Base-by-base conservation (phyloP, 208 protist genomes). In the Acanthamoeba triangularis region DNA sequence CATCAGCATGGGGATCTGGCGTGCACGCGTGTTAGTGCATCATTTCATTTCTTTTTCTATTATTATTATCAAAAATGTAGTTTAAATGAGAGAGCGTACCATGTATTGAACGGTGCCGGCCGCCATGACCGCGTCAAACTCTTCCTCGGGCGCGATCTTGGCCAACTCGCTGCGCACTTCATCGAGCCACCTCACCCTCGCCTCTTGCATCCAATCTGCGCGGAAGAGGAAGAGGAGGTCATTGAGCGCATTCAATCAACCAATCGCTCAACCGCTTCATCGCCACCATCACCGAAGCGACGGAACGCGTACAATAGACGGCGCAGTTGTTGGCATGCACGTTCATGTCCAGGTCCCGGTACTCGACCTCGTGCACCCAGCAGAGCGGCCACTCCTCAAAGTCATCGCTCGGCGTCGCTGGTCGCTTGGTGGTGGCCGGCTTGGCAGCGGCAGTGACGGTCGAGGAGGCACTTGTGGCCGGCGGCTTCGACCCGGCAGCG, bases 141-240 rank as follows among this genome's bases (percentile, higher is more conserved):
- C 20, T 47, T 87, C 78, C 23, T 49, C 25, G 7, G 35, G 78
- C 10, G 78, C n/a, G 78, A 87, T 87, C 47, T 87, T 87, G n/a
- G 78, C 44, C 78, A 87, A 20, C n/a, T 49, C 78, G 10, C 25
- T 10, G 13, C 78, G 78, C 44, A 87, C 20, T 41, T 14, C 37
- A 33, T 87, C 78, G 28, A 87, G 37, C 78, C 78, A 87, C 78
- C 30, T 54, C 25, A 87, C 78, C 30, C 78, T 52, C 49, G 78
- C 20, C 78, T 87, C 78, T 59, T 87, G 78, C 78, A 87, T 87
- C 78, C 78, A 87, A 25, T 87, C 78, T 87, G 44, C 49, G 8
- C 25, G 44, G 3, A 74, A 74, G 20, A 59, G 16, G 52, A 56
- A 11, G 54, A 23, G 20, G 13, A 59, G 54, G 23, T 59, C 54